phyloP scores from a whole-genome alignment of 2,329 filamentous ascomycete species.

The Hawksworthiomyces lignivorus region DNA sequence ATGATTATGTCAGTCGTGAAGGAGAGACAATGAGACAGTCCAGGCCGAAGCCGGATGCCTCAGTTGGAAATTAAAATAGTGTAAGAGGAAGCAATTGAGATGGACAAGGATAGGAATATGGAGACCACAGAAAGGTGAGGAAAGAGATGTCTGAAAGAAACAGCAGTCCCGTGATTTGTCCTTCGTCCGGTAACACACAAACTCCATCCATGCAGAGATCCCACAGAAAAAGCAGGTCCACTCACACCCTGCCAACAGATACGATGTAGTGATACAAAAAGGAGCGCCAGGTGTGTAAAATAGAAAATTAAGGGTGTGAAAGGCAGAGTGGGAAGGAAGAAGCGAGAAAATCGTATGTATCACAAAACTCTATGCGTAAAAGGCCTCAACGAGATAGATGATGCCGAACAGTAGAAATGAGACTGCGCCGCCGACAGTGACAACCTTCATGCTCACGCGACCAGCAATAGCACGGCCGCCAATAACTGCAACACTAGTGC shows the following conservation, averaged over 20 bases:
- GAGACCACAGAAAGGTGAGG: background rate
- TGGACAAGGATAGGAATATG: background rate
- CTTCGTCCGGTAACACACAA: conserved; percentile 12
- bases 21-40: background rate
- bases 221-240: conserved; percentile 5
- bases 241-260: background rate
- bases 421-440: conserved; percentile 83
- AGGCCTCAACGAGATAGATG: conserved; percentile 80
- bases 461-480: conserved; percentile 90
- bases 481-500: conserved; percentile 84
- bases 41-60: too few relatives aligned
- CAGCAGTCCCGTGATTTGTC: too few relatives aligned
- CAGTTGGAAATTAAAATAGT: conserved; percentile 5
- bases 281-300: background rate
- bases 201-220: conserved; percentile 17
- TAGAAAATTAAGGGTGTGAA: background rate
- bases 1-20: too few relatives aligned
- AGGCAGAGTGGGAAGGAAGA: background rate
- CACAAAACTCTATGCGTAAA: conserved; percentile 36
- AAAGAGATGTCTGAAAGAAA: background rate
- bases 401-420: conserved; percentile 88
- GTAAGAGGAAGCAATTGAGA: conserved; percentile 3
- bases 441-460: conserved; percentile 88
- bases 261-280: background rate
- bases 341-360: too few relatives aligned